Conservation (phyloP, 1,284 basidiomycete genomes). For the Sanguinoderma infundibulare region DNA sequence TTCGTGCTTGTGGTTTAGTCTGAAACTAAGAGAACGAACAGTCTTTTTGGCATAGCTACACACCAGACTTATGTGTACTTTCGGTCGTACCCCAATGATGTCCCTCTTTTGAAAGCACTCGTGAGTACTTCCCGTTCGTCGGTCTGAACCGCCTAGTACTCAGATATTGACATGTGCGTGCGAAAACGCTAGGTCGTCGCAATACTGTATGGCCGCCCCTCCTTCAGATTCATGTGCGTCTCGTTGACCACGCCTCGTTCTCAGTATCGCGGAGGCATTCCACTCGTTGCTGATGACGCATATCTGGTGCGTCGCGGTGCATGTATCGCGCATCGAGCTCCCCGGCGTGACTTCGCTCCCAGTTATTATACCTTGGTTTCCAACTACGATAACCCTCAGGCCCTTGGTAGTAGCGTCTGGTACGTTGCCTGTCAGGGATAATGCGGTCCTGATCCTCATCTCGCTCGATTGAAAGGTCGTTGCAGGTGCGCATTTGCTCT, state of each 20-base stretch:
- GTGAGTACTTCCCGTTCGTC: not conserved
- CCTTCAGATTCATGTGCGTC: too few species aligned
- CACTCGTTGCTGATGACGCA: not conserved
- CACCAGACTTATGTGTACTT: not conserved
- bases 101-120: not conserved
- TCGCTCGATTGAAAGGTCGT: not conserved
- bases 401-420: not conserved
- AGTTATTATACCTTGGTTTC: not conserved
- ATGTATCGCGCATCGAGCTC: not conserved
- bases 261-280: not conserved
- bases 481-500: not conserved
- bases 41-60: not conserved
- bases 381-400: not conserved
- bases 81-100: not conserved
- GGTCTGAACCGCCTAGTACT: not conserved
- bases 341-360: not conserved
- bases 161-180: not conserved
- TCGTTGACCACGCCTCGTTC: not conserved
- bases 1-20: not conserved
- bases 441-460: not conserved
- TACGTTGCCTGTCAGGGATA: not conserved
- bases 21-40: not conserved
- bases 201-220: not conserved
- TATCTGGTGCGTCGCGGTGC: not conserved
- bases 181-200: not conserved